phyloP scores from a whole-genome alignment of 2,329 filamentous ascomycete species.

The Akanthomyces dipterigenus region DNA sequence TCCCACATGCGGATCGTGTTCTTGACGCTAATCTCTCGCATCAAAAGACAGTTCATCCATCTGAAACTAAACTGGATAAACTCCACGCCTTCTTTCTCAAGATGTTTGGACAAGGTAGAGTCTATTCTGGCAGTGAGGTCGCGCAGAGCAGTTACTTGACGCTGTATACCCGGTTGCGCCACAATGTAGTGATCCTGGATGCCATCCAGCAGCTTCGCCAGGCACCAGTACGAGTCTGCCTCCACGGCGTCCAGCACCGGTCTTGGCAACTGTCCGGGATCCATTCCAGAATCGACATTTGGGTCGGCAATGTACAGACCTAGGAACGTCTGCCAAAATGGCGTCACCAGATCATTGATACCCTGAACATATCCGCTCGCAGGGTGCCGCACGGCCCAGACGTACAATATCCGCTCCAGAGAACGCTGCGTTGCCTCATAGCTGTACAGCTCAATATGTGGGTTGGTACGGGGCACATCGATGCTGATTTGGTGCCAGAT shows the following conservation, averaged over 20 bases:
- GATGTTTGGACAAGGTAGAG: slow-evolving; percentile 71
- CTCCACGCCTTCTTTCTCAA: slow-evolving; percentile 86
- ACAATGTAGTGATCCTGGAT: slow-evolving; percentile 99
- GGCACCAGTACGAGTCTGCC: slow-evolving; percentile 96
- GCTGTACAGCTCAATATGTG: slow-evolving; percentile 88
- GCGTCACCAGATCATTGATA: slow-evolving; percentile 95
- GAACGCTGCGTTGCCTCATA: slow-evolving; percentile 95
- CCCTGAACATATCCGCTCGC: slow-evolving; percentile 97
- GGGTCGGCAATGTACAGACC: slow-evolving; percentile 91
- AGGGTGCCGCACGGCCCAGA: slow-evolving; percentile 96
- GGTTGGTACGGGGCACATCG: slow-evolving; percentile 92
- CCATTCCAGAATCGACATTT: slow-evolving; percentile 90
- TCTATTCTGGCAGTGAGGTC: slow-evolving; percentile 92
- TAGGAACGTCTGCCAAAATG: slow-evolving; percentile 96
- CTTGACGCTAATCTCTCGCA: slow-evolving; percentile 93
- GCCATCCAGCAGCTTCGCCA: slow-evolving; percentile 95
- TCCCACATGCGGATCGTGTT: slow-evolving; percentile 99
- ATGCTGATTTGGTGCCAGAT: slow-evolving; percentile 99
- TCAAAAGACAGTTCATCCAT: slow-evolving; percentile 99
- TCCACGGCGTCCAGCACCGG: slow-evolving; percentile 93
- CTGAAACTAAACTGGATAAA: slow-evolving; percentile 99
- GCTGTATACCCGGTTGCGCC: slow-evolving; percentile 91
- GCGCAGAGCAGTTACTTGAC: slow-evolving; percentile 81
- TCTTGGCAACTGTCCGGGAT: slow-evolving; percentile 86
- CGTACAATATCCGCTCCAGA: slow-evolving; percentile 87